phyloP scores from a whole-genome alignment of 352 stramenopile genomes.

The Phytophthora ramorum region DNA sequence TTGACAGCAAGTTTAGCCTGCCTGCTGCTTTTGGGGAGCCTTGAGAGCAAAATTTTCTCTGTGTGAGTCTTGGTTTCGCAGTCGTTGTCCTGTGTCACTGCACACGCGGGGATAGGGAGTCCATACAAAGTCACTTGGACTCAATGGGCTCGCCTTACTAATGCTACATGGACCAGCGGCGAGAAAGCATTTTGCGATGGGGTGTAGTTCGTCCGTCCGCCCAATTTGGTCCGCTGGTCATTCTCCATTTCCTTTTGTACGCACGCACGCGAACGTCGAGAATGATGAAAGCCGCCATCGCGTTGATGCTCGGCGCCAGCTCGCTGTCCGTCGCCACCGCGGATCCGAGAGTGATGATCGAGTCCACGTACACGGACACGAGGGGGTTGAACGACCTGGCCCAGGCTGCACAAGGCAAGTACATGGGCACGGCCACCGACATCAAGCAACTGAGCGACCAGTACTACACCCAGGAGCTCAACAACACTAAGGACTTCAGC shows the following conservation, averaged over 20 bases:
- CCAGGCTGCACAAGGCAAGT: slow-evolving; percentile 17
- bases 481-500: slow-evolving; percentile 35
- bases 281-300: slow-evolving; percentile 21
- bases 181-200: slow-evolving; percentile 34
- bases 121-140: slow-evolving; percentile 13
- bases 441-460: slow-evolving; percentile 37
- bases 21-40: slow-evolving; percentile 14
- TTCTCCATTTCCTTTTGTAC: slow-evolving; percentile 15
- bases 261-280: slow-evolving; percentile 1
- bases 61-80: not conserved
- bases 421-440: slow-evolving; percentile 36
- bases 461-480: slow-evolving; percentile 31
- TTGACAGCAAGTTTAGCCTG: not conserved
- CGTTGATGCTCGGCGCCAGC: slow-evolving; percentile 14
- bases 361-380: slow-evolving; percentile 30
- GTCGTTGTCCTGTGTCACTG: too few relatives aligned
- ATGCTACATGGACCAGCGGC: slow-evolving; percentile 26
- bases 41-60: slow-evolving; percentile 3
- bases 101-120: slow-evolving; percentile 2
- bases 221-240: slow-evolving; percentile 11
- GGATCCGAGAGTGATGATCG: slow-evolving; percentile 19
- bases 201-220: slow-evolving; percentile 24
- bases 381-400: slow-evolving; percentile 27
- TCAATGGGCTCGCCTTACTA: slow-evolving; percentile 9
- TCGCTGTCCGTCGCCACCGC: slow-evolving; percentile 16